phyloP scores from a whole-genome alignment of 805 yeast genomes.

The Candida cerambycidarum region DNA sequence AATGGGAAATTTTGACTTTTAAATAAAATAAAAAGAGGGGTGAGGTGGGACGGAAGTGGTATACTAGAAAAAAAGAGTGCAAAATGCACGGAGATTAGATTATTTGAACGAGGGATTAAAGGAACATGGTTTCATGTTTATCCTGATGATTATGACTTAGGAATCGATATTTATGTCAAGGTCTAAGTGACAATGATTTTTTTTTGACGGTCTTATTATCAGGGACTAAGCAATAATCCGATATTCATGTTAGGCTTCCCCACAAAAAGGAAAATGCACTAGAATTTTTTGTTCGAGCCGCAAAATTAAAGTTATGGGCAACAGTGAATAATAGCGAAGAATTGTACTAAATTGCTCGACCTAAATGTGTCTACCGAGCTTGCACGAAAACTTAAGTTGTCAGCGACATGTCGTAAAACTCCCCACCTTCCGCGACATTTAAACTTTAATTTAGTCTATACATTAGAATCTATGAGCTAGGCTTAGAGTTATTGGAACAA shows the following conservation, averaged over 20 bases:
- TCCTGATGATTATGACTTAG: no score
- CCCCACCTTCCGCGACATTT: not conserved
- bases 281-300: not conserved
- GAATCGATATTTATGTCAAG: no score
- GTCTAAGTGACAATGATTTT: no score
- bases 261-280: conserved; percentile 1
- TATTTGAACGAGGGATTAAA: not conserved
- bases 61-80: not conserved
- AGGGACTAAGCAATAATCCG: not conserved
- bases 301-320: not conserved
- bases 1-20: conserved; percentile 2
- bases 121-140: no score
- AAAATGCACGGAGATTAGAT: not conserved
- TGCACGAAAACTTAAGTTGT: no score
- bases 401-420: not conserved
- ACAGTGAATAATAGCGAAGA: not conserved
- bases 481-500: no score
- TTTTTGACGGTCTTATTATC: no score
- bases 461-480: no score
- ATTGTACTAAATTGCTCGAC: not conserved
- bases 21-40: conserved; percentile 12
- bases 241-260: not conserved
- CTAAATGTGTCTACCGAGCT: not conserved
- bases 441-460: not conserved
- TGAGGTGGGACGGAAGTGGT: conserved; percentile 4